phyloP scores from a whole-genome alignment of 2,329 filamentous ascomycete genomes.

The Verticillium klebahnii region DNA sequence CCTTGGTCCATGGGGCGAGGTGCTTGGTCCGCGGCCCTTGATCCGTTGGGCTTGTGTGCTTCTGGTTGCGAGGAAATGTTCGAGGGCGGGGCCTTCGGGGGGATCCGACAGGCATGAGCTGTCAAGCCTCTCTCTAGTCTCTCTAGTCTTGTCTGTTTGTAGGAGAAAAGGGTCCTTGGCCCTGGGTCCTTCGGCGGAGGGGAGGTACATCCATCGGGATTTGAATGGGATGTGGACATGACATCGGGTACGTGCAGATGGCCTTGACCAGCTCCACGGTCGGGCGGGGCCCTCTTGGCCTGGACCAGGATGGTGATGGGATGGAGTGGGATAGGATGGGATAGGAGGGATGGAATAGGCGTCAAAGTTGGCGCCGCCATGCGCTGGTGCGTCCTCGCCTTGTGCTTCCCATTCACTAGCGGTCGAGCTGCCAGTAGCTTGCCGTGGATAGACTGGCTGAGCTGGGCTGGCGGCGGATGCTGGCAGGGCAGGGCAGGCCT shows the following conservation, averaged over 20 bases:
- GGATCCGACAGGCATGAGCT: background rate
- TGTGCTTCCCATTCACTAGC: background rate
- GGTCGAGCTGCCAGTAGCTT: background rate
- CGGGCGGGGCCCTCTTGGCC: no score
- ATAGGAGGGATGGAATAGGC: background rate
- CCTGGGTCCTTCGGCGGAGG: no score
- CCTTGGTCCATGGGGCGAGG: background rate
- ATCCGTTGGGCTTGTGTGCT: background rate
- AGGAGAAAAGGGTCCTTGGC: background rate
- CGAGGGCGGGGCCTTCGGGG: background rate
- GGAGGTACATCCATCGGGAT: background rate
- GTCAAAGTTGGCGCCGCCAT: background rate
- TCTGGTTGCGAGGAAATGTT: background rate
- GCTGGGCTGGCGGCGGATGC: no score
- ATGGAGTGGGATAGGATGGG: no score
- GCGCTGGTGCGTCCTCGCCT: background rate
- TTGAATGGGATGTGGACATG: background rate
- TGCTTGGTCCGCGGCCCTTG: background rate
- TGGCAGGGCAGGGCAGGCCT: no score
- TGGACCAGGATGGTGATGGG: no score
- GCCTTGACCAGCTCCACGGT: background rate
- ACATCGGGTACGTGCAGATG: background rate
- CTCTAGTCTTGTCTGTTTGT: background rate
- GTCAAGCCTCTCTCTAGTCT: background rate
- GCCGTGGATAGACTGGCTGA: background rate